A percentile compares a stretch with the other conserved stretches of the same genome.
These are phyloP conservation scores for Vararia minispora DNA, from an alignment of 768 basidiomycete genomes.

Conservation along the genomic window DNA sequence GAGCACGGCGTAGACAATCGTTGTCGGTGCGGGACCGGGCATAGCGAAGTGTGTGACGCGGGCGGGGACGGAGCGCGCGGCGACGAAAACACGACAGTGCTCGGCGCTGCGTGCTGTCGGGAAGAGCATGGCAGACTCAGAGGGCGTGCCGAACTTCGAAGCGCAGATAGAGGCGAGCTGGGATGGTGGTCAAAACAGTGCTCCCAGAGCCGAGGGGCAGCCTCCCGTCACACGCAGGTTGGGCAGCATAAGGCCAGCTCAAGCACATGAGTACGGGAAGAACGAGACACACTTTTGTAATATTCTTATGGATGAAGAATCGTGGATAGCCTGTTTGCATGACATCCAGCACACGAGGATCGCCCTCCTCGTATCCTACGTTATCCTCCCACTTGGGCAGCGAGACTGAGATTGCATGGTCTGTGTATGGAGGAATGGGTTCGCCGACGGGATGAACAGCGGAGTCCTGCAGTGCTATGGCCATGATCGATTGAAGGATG, in stretches of 20 bases:
- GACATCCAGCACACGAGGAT: constrained; percentile 59
- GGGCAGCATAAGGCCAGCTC: too few relatives aligned
- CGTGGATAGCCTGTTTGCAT: constrained; percentile 92
- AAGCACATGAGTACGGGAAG: background rate
- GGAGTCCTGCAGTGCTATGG: too few relatives aligned
- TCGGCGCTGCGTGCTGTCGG: constrained; percentile 65
- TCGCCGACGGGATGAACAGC: constrained; percentile 33
- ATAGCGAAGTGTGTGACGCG: constrained; percentile 64
- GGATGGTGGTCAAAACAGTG: too few relatives aligned
- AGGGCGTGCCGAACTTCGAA: constrained; percentile 60
- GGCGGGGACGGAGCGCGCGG: constrained; percentile 37
- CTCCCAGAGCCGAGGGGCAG: too few relatives aligned
- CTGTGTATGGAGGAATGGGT: constrained; percentile 54
- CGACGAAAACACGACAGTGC: constrained; percentile 65
- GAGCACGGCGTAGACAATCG: constrained; percentile 70
- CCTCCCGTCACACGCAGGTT: too few relatives aligned
- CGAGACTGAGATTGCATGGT: constrained; percentile 92
- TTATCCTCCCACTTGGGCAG: constrained; percentile 89
- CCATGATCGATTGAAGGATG: too few relatives aligned
- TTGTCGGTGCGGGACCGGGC: constrained; percentile 17
- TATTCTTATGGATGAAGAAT: constrained; percentile 85
- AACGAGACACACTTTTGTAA: constrained; percentile 52
- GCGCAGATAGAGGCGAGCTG: constrained; percentile 75
- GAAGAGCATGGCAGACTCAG: constrained; percentile 73
- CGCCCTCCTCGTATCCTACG: constrained; percentile 86